phyloP scores from a whole-genome alignment of 2,329 filamentous ascomycete species.

The Thelonectria olida region DNA sequence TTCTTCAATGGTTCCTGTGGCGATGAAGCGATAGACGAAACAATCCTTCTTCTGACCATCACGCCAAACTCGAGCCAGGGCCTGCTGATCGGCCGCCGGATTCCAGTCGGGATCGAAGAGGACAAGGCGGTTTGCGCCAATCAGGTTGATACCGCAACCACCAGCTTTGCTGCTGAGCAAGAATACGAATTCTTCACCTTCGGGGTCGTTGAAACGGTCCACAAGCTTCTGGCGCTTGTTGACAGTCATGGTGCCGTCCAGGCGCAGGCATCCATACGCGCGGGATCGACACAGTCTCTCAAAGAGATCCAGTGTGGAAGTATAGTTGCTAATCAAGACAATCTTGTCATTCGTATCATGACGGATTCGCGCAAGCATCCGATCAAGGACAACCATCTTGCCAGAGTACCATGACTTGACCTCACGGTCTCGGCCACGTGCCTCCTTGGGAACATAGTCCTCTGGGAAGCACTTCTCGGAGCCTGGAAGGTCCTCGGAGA shows the following conservation, averaged over 20 bases:
- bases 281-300: conserved; percentile 88
- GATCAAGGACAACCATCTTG: conserved; percentile 97
- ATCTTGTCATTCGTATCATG: conserved; percentile 99
- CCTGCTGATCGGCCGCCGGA: conserved; percentile 96
- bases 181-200: conserved; percentile 91
- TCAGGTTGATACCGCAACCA: conserved; percentile 94
- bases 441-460: conserved; percentile 88
- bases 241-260: conserved; percentile 98
- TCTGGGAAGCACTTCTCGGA: conserved; percentile 83
- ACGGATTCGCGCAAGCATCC: conserved; percentile 95
- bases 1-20: conserved; percentile 96
- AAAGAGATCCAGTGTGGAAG: conserved; percentile 93
- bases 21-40: conserved; percentile 99
- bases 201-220: conserved; percentile 95
- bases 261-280: conserved; percentile 84
- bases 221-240: conserved; percentile 97
- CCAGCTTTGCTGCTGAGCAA: conserved; percentile 96
- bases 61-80: conserved; percentile 96
- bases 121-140: conserved; percentile 92
- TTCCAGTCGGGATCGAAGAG: conserved; percentile 99
- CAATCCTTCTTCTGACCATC: conserved; percentile 99
- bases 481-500: conserved; percentile 85
- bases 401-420: conserved; percentile 96
- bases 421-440: conserved; percentile 88
- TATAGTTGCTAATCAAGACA: conserved; percentile 98